These are phyloP conservation scores for Thermomucor indicae-seudaticae DNA, from an alignment of 371 early-diverging fungal species.

Conservation along the genomic window DNA sequence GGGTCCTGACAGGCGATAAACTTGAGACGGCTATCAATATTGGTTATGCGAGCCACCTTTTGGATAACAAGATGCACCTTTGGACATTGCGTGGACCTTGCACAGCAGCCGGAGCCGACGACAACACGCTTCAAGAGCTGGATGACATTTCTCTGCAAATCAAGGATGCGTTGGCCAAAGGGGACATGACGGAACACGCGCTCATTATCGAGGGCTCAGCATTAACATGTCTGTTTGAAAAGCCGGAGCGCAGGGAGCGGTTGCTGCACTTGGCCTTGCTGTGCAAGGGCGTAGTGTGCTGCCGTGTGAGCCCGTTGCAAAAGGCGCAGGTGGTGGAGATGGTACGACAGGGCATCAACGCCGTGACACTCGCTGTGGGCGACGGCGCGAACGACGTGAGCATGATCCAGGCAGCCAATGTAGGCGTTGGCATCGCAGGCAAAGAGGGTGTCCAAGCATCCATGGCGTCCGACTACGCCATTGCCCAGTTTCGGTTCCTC, in stretches of 20 bases:
- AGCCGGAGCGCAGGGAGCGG: constrained; percentile 48
- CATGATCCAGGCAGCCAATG: constrained; percentile 90
- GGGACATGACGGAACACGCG: constrained; percentile 29
- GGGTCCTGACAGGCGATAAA: constrained; percentile 99
- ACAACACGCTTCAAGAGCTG: constrained; percentile 32
- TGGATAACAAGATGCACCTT: constrained; percentile 70
- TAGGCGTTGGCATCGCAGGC: constrained; percentile 93
- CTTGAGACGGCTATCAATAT: constrained; percentile 99
- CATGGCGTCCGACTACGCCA: constrained; percentile 87
- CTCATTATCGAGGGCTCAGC: constrained; percentile 91
- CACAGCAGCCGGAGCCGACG: constrained; percentile 22
- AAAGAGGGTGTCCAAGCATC: constrained; percentile 92
- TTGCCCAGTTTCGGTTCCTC: constrained; percentile 80
- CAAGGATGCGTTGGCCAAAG: constrained; percentile 3
- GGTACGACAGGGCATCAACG: constrained; percentile 74
- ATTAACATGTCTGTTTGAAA: constrained; percentile 72
- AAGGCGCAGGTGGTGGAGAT: constrained; percentile 95
- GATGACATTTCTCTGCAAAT: constrained; percentile 25
- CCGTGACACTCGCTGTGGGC: constrained; percentile 90
- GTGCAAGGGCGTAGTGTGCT: constrained; percentile 90
- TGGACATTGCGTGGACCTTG: constrained; percentile 70
- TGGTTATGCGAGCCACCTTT: constrained; percentile 84
- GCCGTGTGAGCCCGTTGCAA: constrained; percentile 94
- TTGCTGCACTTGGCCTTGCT: constrained; percentile 75
- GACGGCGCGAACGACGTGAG: constrained; percentile 94